A percentile compares a stretch with the other conserved stretches of the same genome.
Conservation (phyloP, 2,329 filamentous ascomycete genomes). For the Tolypocladium amazonense region DNA sequence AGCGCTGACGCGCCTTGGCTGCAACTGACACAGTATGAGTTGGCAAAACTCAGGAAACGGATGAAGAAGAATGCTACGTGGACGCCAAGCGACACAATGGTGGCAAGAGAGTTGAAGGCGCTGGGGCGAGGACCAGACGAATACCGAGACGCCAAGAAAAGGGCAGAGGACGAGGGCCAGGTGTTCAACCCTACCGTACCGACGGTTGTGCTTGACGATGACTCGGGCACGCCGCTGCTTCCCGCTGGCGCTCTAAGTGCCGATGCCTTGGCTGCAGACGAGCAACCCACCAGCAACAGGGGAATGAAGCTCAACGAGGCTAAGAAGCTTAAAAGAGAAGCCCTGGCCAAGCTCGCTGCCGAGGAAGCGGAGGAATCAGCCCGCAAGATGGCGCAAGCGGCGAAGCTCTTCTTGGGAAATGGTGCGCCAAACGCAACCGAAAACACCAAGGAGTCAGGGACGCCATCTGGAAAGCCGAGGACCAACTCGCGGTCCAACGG, state of each 20-base stretch:
- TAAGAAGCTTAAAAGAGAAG: conserved; percentile 62
- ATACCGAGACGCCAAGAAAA: conserved; percentile 49
- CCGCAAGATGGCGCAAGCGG: conserved; percentile 39
- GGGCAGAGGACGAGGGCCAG: conserved; percentile 55
- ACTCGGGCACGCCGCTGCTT: conserved; percentile 40
- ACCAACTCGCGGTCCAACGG: conserved; percentile 20
- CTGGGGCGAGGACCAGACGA: conserved; percentile 57
- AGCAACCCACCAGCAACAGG: conserved; percentile 56
- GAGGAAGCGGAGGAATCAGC: conserved; percentile 51
- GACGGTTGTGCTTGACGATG: conserved; percentile 30
- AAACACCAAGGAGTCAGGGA: conserved; percentile 14
- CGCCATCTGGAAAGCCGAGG: conserved; percentile 15
- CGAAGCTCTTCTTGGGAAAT: conserved; percentile 29
- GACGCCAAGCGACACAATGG: conserved; percentile 80
- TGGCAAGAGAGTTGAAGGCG: conserved; percentile 63
- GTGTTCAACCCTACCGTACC: conserved; percentile 40
- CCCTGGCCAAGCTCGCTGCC: conserved; percentile 48
- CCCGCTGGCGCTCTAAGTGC: conserved; percentile 50
- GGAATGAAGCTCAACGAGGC: conserved; percentile 72
- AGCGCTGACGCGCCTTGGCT: conserved; percentile 54
- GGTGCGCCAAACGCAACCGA: conserved; percentile 15
- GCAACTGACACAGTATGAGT: conserved; percentile 52
- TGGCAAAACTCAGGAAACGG: conserved; percentile 62
- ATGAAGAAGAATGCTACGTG: conserved; percentile 91
- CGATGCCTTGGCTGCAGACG: conserved; percentile 45